phyloP scores from a whole-genome alignment of 2,329 filamentous ascomycete genomes.

The Alternaria metachromatica region DNA sequence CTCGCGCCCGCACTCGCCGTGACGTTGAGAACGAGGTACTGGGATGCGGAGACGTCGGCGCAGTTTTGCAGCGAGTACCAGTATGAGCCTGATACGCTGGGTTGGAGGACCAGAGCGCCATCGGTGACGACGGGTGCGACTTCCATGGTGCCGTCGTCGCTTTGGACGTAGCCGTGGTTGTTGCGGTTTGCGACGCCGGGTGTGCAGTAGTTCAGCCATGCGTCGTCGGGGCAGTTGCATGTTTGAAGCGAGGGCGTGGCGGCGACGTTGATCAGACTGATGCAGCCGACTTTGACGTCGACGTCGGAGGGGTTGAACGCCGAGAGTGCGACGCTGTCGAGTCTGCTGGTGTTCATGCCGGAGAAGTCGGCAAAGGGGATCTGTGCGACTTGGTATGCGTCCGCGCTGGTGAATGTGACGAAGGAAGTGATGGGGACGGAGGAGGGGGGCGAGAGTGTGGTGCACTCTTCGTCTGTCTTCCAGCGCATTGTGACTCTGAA shows the following conservation, averaged over 20 bases:
- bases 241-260: not conserved
- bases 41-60: not conserved
- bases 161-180: constrained; percentile 3
- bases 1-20: constrained; percentile 4
- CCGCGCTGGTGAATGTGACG: not conserved
- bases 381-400: constrained; percentile 7
- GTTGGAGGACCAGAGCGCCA: constrained; percentile 6
- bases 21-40: constrained; percentile 5
- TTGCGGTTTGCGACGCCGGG: not conserved
- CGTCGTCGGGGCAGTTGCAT: constrained; percentile 2
- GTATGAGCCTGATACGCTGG: constrained; percentile 6
- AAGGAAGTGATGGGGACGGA: constrained; percentile 4
- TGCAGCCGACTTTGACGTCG: constrained; percentile 2
- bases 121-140: not conserved
- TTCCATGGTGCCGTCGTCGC: constrained; percentile 13
- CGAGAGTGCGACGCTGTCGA: constrained; percentile 7
- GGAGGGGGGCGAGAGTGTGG: not conserved
- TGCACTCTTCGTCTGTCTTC: constrained; percentile 6
- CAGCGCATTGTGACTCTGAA: constrained; percentile 10
- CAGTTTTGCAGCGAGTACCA: constrained; percentile 16
- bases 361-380: constrained; percentile 12
- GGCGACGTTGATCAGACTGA: constrained; percentile 2
- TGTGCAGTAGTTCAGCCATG: constrained; percentile 15
- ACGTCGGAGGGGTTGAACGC: constrained; percentile 1
- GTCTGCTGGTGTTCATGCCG: constrained; percentile 10